Evolutionary conservation across 192 early-diverging fungal species (phyloP).

Genomic region (Mortierella hygrophila): DNA sequence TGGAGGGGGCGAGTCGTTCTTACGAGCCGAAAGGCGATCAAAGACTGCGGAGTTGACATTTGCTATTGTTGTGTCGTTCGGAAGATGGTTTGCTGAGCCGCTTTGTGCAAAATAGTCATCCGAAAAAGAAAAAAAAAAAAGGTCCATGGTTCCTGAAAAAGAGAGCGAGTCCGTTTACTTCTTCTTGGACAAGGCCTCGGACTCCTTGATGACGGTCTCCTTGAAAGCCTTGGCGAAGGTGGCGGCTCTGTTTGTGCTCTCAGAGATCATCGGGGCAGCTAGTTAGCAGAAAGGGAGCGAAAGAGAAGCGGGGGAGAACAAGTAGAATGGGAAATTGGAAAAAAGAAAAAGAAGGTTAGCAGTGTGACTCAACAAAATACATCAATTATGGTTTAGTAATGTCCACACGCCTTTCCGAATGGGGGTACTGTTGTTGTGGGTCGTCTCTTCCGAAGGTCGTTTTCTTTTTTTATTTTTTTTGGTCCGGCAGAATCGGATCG

Average conservation of each 20-base stretch:
- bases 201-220: constrained; percentile 56
- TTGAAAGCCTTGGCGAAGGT: constrained; percentile 57
- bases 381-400: neutral
- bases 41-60: neutral
- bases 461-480: too few species aligned
- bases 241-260: constrained; percentile 46
- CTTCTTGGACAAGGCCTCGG: constrained; percentile 50
- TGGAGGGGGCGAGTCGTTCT: too few species aligned
- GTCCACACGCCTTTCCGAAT: neutral
- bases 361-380: neutral
- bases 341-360: constrained; percentile 2
- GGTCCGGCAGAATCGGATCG: too few species aligned
- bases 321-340: too few species aligned
- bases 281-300: neutral
- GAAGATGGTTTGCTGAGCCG: neutral
- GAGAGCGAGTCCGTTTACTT: constrained; percentile 19
- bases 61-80: neutral
- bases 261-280: constrained; percentile 44
- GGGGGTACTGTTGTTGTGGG: neutral
- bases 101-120: neutral
- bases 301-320: neutral
- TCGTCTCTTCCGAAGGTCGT: neutral
- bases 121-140: neutral
- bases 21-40: neutral
- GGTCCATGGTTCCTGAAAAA: neutral